These are phyloP conservation scores for Alisma plantagoaquatica DNA, from an alignment of 106 monocot genomes.

Conservation along the genomic window DNA sequence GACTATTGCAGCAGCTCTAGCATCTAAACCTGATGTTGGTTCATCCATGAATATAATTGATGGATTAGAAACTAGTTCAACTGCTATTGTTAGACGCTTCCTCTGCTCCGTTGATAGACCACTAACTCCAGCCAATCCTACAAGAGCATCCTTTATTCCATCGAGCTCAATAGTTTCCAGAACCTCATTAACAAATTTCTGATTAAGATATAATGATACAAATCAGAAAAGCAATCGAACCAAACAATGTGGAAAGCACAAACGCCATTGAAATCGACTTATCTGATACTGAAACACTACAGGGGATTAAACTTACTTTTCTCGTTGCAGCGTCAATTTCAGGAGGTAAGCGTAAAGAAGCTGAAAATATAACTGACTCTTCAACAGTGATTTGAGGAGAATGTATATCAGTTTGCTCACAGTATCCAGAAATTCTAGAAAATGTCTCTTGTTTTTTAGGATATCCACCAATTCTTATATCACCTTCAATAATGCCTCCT, in stretches of 20 bases:
- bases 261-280: too few species aligned
- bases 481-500: slow-evolving; percentile 56
- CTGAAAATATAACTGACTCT: slow-evolving; percentile 73
- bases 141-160: slow-evolving; percentile 49
- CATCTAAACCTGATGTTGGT: slow-evolving; percentile 73
- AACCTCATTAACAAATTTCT: slow-evolving; percentile 68
- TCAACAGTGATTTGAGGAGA: slow-evolving; percentile 74
- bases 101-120: slow-evolving; percentile 74
- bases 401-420: slow-evolving; percentile 74
- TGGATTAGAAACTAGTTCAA: slow-evolving; percentile 75
- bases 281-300: neutral
- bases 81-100: slow-evolving; percentile 66
- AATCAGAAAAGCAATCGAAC: too few species aligned
- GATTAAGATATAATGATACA: too few species aligned
- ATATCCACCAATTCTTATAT: slow-evolving; percentile 67
- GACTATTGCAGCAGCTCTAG: slow-evolving; percentile 70
- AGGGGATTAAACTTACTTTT: slow-evolving; percentile 27
- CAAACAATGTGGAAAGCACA: too few species aligned
- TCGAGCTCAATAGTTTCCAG: slow-evolving; percentile 66
- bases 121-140: slow-evolving; percentile 48
- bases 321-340: slow-evolving; percentile 39
- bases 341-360: slow-evolving; percentile 51
- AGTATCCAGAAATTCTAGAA: slow-evolving; percentile 74
- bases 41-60: slow-evolving; percentile 80
- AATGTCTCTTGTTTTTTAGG: slow-evolving; percentile 68